Percentiles rank a stretch among this genome's conserved stretches.
These are phyloP conservation scores for Entomortierella lignicola DNA, from an alignment of 192 early-diverging fungal species.

Conservation along the genomic window DNA sequence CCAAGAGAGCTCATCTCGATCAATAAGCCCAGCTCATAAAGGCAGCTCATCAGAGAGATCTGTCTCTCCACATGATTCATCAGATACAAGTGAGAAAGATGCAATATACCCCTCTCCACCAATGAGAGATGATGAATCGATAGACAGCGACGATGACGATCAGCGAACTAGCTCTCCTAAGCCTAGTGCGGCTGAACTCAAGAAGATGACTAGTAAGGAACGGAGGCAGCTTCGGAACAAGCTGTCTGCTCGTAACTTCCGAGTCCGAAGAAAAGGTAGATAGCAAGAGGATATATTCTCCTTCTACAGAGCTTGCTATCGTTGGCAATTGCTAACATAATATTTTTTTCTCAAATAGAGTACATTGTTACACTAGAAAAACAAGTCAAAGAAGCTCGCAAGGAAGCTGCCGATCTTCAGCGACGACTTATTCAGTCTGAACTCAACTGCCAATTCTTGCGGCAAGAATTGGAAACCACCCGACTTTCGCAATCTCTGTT, in stretches of 20 bases:
- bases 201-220: constrained; percentile 75
- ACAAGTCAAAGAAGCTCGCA: constrained; percentile 63
- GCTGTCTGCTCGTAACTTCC: constrained; percentile 85
- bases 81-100: background rate
- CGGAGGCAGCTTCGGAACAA: constrained; percentile 86
- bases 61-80: constrained; percentile 12
- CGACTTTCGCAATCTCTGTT: constrained; percentile 36
- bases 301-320: too few species aligned
- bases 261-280: constrained; percentile 80
- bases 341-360: constrained; percentile 17
- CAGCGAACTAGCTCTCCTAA: background rate
- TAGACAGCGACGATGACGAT: constrained; percentile 40
- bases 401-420: constrained; percentile 61
- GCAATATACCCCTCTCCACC: constrained; percentile 32
- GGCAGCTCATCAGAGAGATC: constrained; percentile 30
- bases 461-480: constrained; percentile 33
- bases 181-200: constrained; percentile 56
- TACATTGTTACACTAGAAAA: constrained; percentile 71
- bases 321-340: too few species aligned
- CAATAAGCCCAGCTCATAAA: background rate
- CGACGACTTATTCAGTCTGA: constrained; percentile 53
- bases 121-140: constrained; percentile 19
- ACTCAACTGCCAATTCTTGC: constrained; percentile 45
- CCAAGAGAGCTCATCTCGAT: background rate
- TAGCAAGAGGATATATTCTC: too few species aligned